Percentiles rank a stretch among this genome's conserved stretches.
Evolutionary conservation across 371 early-diverging fungal species (phyloP).

Genomic region (Lichtheimia corymbifera): DNA sequence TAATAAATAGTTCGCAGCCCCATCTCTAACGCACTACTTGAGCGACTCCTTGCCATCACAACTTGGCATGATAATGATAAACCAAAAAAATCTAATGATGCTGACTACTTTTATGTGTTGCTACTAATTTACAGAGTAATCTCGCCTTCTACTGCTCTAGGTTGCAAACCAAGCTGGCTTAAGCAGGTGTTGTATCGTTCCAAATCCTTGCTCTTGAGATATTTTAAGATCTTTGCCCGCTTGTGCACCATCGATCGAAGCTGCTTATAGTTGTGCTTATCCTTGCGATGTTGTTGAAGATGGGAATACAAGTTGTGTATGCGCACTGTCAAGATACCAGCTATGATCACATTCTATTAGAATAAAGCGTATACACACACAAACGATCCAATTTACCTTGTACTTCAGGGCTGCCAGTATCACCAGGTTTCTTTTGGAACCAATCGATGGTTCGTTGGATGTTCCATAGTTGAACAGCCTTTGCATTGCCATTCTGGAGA

Average conservation of each 20-base stretch:
- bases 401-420: conserved; percentile 93
- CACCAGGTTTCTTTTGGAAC: conserved; percentile 77
- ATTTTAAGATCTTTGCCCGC: conserved; percentile 85
- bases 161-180: conserved; percentile 70
- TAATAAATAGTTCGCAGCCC: too few relatives aligned
- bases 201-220: conserved; percentile 77
- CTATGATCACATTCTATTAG: conserved; percentile 38
- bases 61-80: too few relatives aligned
- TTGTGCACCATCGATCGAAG: conserved; percentile 80
- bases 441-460: conserved; percentile 70
- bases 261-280: conserved; percentile 82
- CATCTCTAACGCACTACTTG: too few relatives aligned
- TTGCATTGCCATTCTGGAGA: conserved; percentile 78
- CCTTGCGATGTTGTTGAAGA: conserved; percentile 77
- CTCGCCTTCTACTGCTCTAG: conserved; percentile 71
- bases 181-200: conserved; percentile 73
- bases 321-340: conserved; percentile 88
- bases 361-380: not conserved
- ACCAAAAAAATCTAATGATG: too few relatives aligned
- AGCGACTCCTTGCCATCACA: too few relatives aligned
- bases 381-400: conserved; percentile 64
- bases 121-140: conserved; percentile 50
- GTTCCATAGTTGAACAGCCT: conserved; percentile 79
- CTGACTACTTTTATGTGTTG: too few relatives aligned
- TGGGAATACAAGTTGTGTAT: conserved; percentile 87